Evolutionary conservation across 495 filamentous ascomycete species (phyloP).

Genomic region (Xylaria telfairii): DNA sequence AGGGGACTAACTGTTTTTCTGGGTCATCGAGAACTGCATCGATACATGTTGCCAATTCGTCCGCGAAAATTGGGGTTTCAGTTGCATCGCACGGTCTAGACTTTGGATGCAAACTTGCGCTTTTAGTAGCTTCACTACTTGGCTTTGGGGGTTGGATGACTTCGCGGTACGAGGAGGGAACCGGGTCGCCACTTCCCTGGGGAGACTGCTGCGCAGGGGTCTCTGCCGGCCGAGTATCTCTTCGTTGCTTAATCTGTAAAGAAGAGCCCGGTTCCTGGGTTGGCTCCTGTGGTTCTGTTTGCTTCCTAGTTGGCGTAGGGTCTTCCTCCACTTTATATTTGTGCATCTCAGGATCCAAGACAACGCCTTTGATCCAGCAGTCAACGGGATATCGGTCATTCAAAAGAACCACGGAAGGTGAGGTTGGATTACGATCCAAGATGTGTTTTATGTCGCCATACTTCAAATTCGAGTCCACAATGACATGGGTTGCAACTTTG

Average conservation of each 20-base stretch:
- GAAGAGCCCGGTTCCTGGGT: constrained; percentile 34
- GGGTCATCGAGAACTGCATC: constrained; percentile 21
- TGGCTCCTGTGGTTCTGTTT: background rate
- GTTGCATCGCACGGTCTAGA: background rate
- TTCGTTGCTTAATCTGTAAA: constrained; percentile 38
- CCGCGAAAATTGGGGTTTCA: background rate
- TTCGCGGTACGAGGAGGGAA: constrained; percentile 27
- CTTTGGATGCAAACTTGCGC: background rate
- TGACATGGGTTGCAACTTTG: constrained; percentile 68
- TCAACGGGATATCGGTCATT: constrained; percentile 82
- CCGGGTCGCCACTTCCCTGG: constrained; percentile 12
- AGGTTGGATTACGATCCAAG: constrained; percentile 30
- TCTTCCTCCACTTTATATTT: constrained; percentile 64
- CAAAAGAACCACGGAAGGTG: constrained; percentile 58
- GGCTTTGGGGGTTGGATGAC: background rate
- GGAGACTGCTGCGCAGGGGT: constrained; percentile 25
- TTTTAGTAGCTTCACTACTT: background rate
- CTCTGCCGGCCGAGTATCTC: background rate
- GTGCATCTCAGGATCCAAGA: constrained; percentile 53
- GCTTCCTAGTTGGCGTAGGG: constrained; percentile 15
- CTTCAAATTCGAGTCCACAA: constrained; percentile 74
- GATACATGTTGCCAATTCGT: constrained; percentile 20
- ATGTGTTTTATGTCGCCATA: constrained; percentile 67
- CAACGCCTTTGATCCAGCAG: constrained; percentile 65
- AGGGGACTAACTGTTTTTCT: too few species aligned